Evolutionary conservation across 257 asterid species (phyloP), one percentile per base, ranked within the genome.

Genomic region (Scutellaria minor): DNA sequence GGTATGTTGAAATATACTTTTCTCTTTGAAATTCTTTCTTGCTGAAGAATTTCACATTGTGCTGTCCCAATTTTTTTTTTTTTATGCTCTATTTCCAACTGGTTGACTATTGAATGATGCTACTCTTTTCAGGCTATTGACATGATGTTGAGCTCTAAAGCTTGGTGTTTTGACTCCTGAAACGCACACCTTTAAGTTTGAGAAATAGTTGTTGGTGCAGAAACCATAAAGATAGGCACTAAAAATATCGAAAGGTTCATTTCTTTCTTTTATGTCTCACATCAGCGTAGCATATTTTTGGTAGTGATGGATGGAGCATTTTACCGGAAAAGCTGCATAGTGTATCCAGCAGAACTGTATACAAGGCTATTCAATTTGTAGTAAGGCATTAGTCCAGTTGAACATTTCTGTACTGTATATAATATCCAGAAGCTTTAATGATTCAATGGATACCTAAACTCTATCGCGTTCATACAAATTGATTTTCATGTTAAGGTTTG

Each of bases 141-240:
- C 79, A 75, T 47, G 31, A 22, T 67, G 58, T 14, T 37, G 68
- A 12, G 51, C 62, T 66, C 54, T 60, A 31, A 40, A 50, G 45
- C 15, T 27, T 51, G 64, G 39, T 51, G 24, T 11, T 72, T 59
- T 59, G 70, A 7, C 53, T 47, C 79, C 24, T 22, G 67, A 47
- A 55, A 27, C 37, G 6, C 71, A n/a, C 58, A 46, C 37, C 57
- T 73, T 27, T 37, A n/a, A 37, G 47, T 39, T 40, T 52, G 68
- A 41, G 65, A 52, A 53, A 64, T 42, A 7, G 15, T 35, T 56
- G 24, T 45, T 31, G 67, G 41, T 12, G 44, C 44, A 6, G 44
- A 27, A 72, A 24, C 47, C 46, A 6, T 54, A 24, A 42, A 50
- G 24, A 40, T 47, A 11, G 22, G 14, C 45, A 6, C 58, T 5